Percentiles rank a stretch among this genome's conserved stretches.
Evolutionary conservation across 768 basidiomycete genomes (phyloP).

Genomic region (Clitopilus hobsonii): DNA sequence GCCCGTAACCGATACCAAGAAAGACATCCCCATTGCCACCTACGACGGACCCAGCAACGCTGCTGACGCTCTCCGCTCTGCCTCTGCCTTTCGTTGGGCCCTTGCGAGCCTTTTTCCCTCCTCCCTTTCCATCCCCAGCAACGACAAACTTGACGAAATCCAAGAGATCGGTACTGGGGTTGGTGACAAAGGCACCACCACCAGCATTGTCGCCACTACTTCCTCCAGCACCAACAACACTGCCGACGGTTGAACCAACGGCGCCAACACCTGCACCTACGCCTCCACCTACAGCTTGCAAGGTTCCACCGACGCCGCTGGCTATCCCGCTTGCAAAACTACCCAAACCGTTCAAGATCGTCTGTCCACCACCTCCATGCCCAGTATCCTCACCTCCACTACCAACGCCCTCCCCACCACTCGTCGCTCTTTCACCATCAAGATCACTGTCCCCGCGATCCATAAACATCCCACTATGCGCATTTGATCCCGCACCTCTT

Average conservation of each 20-base stretch:
- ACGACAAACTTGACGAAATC: conserved; percentile 34
- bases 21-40: conserved; percentile 9
- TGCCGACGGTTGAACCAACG: conserved; percentile 18
- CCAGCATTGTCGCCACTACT: conserved; percentile 9
- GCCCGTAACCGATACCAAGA: conserved; percentile 13
- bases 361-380: conserved; percentile 22
- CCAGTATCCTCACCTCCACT: conserved; percentile 7
- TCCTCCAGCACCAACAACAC: not conserved
- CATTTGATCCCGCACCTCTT: not conserved
- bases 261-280: conserved; percentile 46
- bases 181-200: not conserved
- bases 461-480: conserved; percentile 20
- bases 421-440: conserved; percentile 9
- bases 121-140: conserved; percentile 15
- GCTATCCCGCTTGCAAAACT: conserved; percentile 34
- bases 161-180: conserved; percentile 14
- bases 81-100: conserved; percentile 16
- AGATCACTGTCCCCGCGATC: conserved; percentile 17
- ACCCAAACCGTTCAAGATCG: conserved; percentile 35
- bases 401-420: conserved; percentile 17
- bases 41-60: not conserved
- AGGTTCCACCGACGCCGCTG: conserved; percentile 14
- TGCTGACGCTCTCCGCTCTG: conserved; percentile 13
- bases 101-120: conserved; percentile 14
- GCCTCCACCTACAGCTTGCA: conserved; percentile 35